phyloP scores from a whole-genome alignment of 2,329 filamentous ascomycete species.

The Madurella fahalii region DNA sequence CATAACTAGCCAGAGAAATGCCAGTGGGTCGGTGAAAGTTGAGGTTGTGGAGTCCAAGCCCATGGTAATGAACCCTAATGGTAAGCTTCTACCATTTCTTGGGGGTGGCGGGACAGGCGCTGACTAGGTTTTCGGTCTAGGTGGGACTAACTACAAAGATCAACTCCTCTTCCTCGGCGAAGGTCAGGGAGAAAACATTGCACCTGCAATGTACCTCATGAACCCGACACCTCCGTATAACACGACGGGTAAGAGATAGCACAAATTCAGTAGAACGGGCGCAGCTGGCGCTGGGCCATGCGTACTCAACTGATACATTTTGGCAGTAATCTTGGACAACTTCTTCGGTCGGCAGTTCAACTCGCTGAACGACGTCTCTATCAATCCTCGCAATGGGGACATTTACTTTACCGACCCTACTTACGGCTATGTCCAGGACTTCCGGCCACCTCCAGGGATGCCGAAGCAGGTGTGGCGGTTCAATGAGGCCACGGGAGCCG shows the following conservation, averaged over 20 bases:
- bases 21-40: constrained; percentile 39
- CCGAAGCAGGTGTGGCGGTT: constrained; percentile 58
- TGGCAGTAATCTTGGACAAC: constrained; percentile 50
- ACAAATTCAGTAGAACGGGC: too few species aligned
- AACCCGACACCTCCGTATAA: constrained; percentile 47
- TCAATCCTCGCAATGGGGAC: constrained; percentile 51
- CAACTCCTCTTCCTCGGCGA: constrained; percentile 48
- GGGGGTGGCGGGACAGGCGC: too few species aligned
- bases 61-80: constrained; percentile 47
- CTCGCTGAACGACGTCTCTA: constrained; percentile 54
- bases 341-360: constrained; percentile 58
- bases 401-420: constrained; percentile 63
- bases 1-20: constrained; percentile 36
- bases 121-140: constrained; percentile 26
- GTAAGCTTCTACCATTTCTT: constrained; percentile 27
- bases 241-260: constrained; percentile 37
- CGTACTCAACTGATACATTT: background rate
- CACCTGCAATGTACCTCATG: constrained; percentile 41
- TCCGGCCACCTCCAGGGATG: constrained; percentile 49
- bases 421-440: constrained; percentile 57
- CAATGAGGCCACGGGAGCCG: constrained; percentile 45
- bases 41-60: constrained; percentile 40
- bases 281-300: too few species aligned
- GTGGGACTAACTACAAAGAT: constrained; percentile 47
- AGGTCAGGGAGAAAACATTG: constrained; percentile 42